Evolutionary conservation across 805 yeast genomes (phyloP).

Genomic region (Metschnikowia lochheadii): DNA sequence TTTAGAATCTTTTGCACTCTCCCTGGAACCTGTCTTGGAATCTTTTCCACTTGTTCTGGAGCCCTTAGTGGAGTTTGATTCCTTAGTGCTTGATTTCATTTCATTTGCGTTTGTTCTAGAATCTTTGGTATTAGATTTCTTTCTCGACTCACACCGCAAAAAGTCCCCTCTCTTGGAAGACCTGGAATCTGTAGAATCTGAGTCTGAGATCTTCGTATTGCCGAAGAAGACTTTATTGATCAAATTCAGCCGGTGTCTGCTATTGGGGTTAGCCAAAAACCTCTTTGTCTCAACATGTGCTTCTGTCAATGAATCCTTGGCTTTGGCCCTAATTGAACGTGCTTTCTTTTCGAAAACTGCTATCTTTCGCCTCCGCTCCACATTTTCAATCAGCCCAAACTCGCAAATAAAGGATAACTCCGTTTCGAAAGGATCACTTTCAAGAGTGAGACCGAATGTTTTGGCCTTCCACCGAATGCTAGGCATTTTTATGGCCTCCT

Average conservation of each 20-base stretch:
- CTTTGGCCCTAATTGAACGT: constrained; percentile 12
- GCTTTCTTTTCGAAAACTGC: constrained; percentile 34
- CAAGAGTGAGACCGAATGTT: constrained; percentile 60
- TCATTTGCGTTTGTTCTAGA: not conserved
- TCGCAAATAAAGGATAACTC: constrained; percentile 62
- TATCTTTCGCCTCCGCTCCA: constrained; percentile 49
- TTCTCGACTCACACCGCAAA: not conserved
- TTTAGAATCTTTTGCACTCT: not conserved
- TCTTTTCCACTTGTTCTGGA: not conserved
- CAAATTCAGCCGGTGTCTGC: constrained; percentile 2
- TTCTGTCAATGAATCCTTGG: constrained; percentile 7
- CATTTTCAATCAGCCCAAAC: constrained; percentile 65
- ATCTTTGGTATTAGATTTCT: not conserved
- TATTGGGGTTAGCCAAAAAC: not conserved
- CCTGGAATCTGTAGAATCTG: not conserved
- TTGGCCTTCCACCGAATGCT: constrained; percentile 51
- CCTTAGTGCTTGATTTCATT: not conserved
- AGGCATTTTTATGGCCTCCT: constrained; percentile 49
- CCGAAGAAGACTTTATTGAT: constrained; percentile 8
- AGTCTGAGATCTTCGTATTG: not conserved
- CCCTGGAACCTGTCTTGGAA: not conserved
- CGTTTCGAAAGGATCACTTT: constrained; percentile 87
- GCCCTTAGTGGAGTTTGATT: not conserved
- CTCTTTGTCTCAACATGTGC: constrained; percentile 5
- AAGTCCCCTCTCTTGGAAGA: not conserved